Evolutionary conservation across 441 rosid species (phyloP), one percentile per base, ranked within the genome.

Genomic region (Codiaeum variegatum): DNA sequence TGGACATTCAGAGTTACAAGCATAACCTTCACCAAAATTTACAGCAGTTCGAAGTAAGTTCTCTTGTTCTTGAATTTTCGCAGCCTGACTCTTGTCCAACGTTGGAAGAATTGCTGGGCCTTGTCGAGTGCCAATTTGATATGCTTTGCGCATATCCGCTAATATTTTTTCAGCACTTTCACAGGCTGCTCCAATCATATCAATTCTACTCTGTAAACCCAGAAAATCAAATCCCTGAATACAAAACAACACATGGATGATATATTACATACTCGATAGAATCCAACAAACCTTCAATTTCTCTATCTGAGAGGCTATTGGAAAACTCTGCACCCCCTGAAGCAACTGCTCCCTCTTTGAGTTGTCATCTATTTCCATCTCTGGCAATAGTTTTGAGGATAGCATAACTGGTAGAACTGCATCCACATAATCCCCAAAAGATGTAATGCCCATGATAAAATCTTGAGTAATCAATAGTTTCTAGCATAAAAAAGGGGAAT

Each of bases 321-420:
- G 92, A 76, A 93, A 81, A 81, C 74, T 89, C 72, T 90, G 99
- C 87, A 90, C 82, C 34, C 95, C 97, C 69, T 84, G 94, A 73
- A 96, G 97, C 82, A 90, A 84, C 78, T 91, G 97, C 77, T 91
- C 98, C 73, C 88, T 89, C 84, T 90, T 91, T 38, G 84, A 77
- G 63, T 85, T 96, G 69, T 96, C 94, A 71, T 93, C 94, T 61
- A 76, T 62, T 87, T 96, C 99, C 97, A 93, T 96, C 88, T 93
- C 97, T 2, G 97, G 97, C 42, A 93, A 80, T 78, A 90, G 78
- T 82, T 96, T 96, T 3, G 99, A 85, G 23, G 99, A 93, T 70
- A 96, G 82, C 99, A 96, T 96, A 78, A 96, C 97, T 0, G 98
- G 99, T 52, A 96, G 85, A 83, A 91, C 98, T 96, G 86, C 75